A percentile compares a stretch with the other conserved stretches of the same genome.
Conservation (phyloP, 768 basidiomycete genomes). For the Holtermannia corniformis region DNA sequence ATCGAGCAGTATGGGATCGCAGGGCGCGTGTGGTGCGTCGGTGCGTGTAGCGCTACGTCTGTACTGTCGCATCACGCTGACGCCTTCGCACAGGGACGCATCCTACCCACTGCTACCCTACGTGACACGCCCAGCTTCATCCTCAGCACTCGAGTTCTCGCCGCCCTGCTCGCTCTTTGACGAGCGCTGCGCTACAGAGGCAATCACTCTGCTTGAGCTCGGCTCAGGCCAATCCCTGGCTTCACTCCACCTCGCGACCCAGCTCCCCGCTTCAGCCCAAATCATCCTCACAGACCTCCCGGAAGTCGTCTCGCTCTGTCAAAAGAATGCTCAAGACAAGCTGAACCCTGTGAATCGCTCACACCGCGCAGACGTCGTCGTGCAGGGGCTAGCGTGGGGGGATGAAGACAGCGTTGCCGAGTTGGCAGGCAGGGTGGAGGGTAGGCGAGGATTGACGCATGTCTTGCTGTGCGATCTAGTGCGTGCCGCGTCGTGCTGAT, state of each 20-base stretch:
- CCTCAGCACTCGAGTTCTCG: slow-evolving; percentile 46
- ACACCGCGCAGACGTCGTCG: slow-evolving; percentile 36
- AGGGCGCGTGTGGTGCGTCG: slow-evolving; percentile 66
- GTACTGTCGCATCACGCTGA: no score
- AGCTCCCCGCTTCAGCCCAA: slow-evolving; percentile 40
- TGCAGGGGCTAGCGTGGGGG: slow-evolving; percentile 67
- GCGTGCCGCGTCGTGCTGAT: slow-evolving; percentile 34
- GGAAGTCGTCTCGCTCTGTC: slow-evolving; percentile 55
- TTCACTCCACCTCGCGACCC: slow-evolving; percentile 47
- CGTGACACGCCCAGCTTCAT: slow-evolving; percentile 41
- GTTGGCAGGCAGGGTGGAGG: slow-evolving; percentile 26
- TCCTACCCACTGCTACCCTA: slow-evolving; percentile 56
- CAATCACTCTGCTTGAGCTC: slow-evolving; percentile 53
- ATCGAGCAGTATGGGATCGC: slow-evolving; percentile 72
- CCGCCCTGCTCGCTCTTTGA: slow-evolving; percentile 47
- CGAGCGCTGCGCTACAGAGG: neutral
- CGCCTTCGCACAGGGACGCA: no score
- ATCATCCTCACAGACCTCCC: slow-evolving; percentile 62
- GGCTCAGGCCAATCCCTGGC: slow-evolving; percentile 62
- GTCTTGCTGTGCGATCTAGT: slow-evolving; percentile 79
- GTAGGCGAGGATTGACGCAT: slow-evolving; percentile 45
- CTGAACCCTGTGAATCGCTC: slow-evolving; percentile 1
- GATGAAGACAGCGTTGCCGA: slow-evolving; percentile 46
- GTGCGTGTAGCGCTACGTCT: no score
- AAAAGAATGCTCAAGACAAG: slow-evolving; percentile 39